Percentiles rank a stretch among this genome's conserved stretches.
Evolutionary conservation across 2,329 filamentous ascomycete species (phyloP).

Genomic region (Byssochlamys sp.): DNA sequence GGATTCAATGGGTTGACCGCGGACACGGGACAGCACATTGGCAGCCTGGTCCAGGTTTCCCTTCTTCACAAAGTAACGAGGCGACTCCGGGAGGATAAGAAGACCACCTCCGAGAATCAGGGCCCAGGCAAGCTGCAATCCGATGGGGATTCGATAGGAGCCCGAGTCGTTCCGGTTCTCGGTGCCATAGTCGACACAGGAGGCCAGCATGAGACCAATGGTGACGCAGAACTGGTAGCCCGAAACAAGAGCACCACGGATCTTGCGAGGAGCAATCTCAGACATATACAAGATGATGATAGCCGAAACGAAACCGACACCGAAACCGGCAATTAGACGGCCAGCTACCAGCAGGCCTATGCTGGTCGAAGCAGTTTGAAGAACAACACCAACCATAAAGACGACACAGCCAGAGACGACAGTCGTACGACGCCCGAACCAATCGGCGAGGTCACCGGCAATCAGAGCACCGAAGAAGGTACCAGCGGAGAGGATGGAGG

Average conservation of each 20-base stretch:
- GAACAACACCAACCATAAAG: constrained; percentile 47
- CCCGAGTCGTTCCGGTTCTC: constrained; percentile 52
- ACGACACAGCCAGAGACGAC: constrained; percentile 54
- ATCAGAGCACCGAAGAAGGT: constrained; percentile 73
- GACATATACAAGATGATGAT: constrained; percentile 74
- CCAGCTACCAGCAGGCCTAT: constrained; percentile 60
- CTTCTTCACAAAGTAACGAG: constrained; percentile 75
- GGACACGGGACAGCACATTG: constrained; percentile 54
- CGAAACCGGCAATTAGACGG: constrained; percentile 63
- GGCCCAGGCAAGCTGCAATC: constrained; percentile 71
- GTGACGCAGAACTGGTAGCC: constrained; percentile 80
- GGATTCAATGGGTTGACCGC: constrained; percentile 63
- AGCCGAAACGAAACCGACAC: constrained; percentile 44
- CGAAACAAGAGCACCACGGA: constrained; percentile 66
- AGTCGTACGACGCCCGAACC: constrained; percentile 56
- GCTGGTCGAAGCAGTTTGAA: constrained; percentile 52
- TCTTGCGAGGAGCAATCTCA: constrained; percentile 58
- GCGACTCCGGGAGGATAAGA: constrained; percentile 70
- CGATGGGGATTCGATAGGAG: constrained; percentile 72
- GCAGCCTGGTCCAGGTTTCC: constrained; percentile 59
- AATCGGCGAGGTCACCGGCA: constrained; percentile 67
- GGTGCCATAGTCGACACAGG: constrained; percentile 64
- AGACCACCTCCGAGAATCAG: constrained; percentile 64
- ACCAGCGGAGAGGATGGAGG: constrained; percentile 65
- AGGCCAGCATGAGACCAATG: constrained; percentile 65